Conservation (phyloP, 169 alveolate species). For the Babesia sp. region DNA sequence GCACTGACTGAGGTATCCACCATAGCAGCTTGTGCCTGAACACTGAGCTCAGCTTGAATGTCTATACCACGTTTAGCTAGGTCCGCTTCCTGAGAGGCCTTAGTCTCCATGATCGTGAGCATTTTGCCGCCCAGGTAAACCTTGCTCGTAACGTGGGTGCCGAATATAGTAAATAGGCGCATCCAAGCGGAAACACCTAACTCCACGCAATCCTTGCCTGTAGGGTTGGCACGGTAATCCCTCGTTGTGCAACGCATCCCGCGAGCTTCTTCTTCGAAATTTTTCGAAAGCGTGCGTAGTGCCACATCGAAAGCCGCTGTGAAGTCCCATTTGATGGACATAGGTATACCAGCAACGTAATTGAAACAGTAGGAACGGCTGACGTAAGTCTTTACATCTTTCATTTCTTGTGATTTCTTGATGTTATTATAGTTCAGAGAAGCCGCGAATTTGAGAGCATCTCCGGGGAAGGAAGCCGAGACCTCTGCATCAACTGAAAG, state of each 20-base stretch:
- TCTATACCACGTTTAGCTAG: slow-evolving; percentile 34
- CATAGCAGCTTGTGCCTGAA: slow-evolving; percentile 23
- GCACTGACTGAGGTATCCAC: slow-evolving; percentile 27
- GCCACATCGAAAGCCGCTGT: slow-evolving; percentile 49
- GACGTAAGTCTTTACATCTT: slow-evolving; percentile 17
- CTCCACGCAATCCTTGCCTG: slow-evolving; percentile 20
- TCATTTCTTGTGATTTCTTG: slow-evolving; percentile 10
- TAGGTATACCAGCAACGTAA: slow-evolving; percentile 65
- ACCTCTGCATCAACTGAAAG: slow-evolving; percentile 64
- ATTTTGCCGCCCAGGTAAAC: slow-evolving; percentile 65
- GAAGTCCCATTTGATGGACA: slow-evolving; percentile 47
- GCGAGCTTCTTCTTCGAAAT: slow-evolving; percentile 9
- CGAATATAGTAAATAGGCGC: slow-evolving; percentile 46
- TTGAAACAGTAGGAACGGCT: slow-evolving; percentile 63
- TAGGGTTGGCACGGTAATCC: slow-evolving; percentile 39
- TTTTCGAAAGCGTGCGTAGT: not conserved
- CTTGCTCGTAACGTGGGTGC: slow-evolving; percentile 62
- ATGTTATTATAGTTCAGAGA: slow-evolving; percentile 50
- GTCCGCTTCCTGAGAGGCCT: slow-evolving; percentile 43
- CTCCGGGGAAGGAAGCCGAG: slow-evolving; percentile 51
- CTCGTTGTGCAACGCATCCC: slow-evolving; percentile 31
- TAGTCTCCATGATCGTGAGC: slow-evolving; percentile 44
- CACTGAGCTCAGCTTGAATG: slow-evolving; percentile 31
- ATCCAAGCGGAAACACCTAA: slow-evolving; percentile 56
- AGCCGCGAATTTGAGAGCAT: slow-evolving; percentile 48